Conservation (phyloP, 352 stramenopile genomes). For the Phytophthora parvispora region DNA sequence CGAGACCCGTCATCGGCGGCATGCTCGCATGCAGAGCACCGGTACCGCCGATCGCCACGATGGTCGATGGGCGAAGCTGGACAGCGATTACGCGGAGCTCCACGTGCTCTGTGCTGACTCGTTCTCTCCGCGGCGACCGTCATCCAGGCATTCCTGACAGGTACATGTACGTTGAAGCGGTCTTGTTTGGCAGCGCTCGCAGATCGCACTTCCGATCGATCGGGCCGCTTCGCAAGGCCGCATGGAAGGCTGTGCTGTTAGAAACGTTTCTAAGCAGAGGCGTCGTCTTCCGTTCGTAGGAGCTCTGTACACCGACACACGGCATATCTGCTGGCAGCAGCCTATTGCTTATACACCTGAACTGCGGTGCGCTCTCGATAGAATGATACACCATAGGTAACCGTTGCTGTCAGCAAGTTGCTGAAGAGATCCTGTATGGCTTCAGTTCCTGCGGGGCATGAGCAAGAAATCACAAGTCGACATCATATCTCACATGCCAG, state of each 20-base stretch:
- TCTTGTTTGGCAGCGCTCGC: background rate
- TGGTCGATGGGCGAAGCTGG: background rate
- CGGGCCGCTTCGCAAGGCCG: background rate
- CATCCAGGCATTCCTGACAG: constrained; percentile 1
- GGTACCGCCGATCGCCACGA: constrained; percentile 20
- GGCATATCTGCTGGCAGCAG: no score
- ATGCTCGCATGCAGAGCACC: constrained; percentile 33
- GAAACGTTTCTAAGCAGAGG: background rate
- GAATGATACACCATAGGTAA: no score
- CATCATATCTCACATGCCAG: background rate
- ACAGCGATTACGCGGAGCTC: constrained; percentile 13
- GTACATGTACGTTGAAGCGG: constrained; percentile 13
- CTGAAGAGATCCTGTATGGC: no score
- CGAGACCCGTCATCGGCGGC: constrained; percentile 28
- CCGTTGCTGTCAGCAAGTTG: no score
- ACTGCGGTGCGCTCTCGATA: no score
- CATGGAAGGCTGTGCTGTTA: background rate
- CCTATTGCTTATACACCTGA: no score
- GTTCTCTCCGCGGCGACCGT: background rate
- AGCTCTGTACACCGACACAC: no score
- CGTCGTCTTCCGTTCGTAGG: no score
- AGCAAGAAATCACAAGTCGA: background rate
- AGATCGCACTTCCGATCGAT: constrained; percentile 14
- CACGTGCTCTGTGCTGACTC: constrained; percentile 6
- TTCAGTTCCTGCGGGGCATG: no score